These are phyloP conservation scores for Fusarium sterilihyphosum DNA, from an alignment of 2,329 filamentous ascomycete species.

Conservation along the genomic window DNA sequence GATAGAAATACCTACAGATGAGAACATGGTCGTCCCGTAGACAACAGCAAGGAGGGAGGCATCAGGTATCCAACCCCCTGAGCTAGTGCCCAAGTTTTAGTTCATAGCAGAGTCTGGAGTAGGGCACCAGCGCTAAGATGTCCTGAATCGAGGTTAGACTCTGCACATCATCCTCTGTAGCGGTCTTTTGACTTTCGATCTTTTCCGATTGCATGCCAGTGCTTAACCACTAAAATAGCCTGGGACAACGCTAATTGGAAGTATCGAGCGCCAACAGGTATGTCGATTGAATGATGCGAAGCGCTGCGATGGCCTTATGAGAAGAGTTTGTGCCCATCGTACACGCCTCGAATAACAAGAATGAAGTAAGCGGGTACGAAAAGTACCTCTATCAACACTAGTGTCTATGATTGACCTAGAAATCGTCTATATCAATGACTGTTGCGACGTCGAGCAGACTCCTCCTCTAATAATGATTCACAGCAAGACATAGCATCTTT, in stretches of 20 bases:
- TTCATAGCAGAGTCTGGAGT: rapidly evolving
- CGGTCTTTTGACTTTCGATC: neutral
- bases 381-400: too few species aligned
- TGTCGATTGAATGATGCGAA: neutral
- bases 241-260: neutral
- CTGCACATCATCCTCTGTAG: too few species aligned
- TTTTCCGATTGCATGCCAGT: neutral
- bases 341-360: neutral
- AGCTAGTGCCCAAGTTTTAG: neutral
- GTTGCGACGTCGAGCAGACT: too few species aligned
- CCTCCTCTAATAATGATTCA: too few species aligned
- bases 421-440: too few species aligned
- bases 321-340: neutral
- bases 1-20: too few species aligned
- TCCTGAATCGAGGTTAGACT: neutral
- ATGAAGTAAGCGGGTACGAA: neutral
- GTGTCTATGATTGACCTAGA: too few species aligned
- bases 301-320: neutral
- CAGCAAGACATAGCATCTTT: too few species aligned
- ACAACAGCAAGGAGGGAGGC: neutral
- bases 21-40: too few species aligned
- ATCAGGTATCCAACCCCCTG: neutral
- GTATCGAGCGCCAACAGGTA: rapidly evolving
- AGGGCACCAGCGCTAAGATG: neutral
- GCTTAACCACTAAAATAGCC: neutral